phyloP scores from a whole-genome alignment of 768 basidiomycete genomes.

The Lepiota brunneoincarnata region DNA sequence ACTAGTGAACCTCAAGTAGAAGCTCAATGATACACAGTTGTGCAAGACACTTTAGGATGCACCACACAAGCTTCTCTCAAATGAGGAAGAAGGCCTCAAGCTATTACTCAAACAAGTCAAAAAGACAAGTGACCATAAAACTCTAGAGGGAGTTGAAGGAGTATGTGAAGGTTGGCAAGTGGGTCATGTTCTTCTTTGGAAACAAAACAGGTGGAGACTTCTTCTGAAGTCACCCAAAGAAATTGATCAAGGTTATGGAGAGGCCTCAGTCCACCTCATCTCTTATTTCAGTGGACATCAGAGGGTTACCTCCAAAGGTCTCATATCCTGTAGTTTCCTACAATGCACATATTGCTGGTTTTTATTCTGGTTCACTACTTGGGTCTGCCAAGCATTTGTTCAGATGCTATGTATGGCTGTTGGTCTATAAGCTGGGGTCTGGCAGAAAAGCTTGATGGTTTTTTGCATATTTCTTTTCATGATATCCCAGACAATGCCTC shows the following conservation, averaged over 20 bases:
- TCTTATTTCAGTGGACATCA: neutral
- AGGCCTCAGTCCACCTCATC: too few species aligned
- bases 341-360: too few species aligned
- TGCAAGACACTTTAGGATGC: slow-evolving; percentile 25
- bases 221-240: neutral
- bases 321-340: too few species aligned
- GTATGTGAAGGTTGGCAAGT: neutral
- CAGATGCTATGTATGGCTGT: too few species aligned
- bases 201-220: too few species aligned
- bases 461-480: neutral
- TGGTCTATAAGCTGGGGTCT: neutral
- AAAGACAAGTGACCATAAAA: slow-evolving; percentile 3
- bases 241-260: slow-evolving; percentile 3
- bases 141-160: slow-evolving; percentile 3
- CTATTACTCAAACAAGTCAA: neutral
- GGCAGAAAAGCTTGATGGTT: neutral
- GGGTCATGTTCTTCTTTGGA: neutral
- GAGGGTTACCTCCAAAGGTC: too few species aligned
- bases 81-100: slow-evolving; percentile 18
- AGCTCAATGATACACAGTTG: slow-evolving; percentile 27
- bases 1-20: slow-evolving; percentile 24
- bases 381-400: too few species aligned
- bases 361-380: too few species aligned
- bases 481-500: neutral
- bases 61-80: slow-evolving; percentile 22